A percentile compares a stretch with the other conserved stretches of the same genome.
Conservation (phyloP, 148 eudicot genomes). For the Rhododendron henanense region DNA sequence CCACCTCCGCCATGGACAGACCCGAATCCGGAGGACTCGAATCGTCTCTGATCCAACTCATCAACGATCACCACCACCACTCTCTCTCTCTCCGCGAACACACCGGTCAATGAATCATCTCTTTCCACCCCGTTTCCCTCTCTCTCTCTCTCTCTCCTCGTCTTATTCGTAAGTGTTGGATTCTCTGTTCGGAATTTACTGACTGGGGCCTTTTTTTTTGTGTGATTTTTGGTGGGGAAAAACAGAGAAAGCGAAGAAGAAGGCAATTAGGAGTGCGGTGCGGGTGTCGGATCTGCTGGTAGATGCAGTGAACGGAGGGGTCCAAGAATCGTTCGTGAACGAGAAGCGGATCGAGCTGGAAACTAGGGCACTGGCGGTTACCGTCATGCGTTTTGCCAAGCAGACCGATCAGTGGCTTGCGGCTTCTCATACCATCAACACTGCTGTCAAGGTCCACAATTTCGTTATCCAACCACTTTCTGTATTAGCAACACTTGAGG, state of each 20-base stretch:
- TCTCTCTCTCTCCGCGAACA: slow-evolving; percentile 36
- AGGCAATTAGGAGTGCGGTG: slow-evolving; percentile 30
- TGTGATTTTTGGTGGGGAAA: neutral
- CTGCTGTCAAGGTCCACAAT: slow-evolving; percentile 53
- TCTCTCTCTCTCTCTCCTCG: no score
- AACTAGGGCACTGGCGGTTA: slow-evolving; percentile 51
- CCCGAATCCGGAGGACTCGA: slow-evolving; percentile 26
- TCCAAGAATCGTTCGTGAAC: slow-evolving; percentile 67
- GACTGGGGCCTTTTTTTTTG: neutral
- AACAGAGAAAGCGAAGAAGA: slow-evolving; percentile 70
- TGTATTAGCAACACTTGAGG: neutral
- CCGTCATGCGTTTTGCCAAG: slow-evolving; percentile 53
- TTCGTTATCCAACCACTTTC: neutral
- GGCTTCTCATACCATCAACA: slow-evolving; percentile 66
- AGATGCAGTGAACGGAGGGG: slow-evolving; percentile 70
- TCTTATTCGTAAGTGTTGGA: neutral
- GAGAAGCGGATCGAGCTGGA: slow-evolving; percentile 82
- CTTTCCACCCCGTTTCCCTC: slow-evolving; percentile 11
- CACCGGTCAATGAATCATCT: slow-evolving; percentile 24
- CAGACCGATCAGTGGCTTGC: slow-evolving; percentile 91
- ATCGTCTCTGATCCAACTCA: slow-evolving; percentile 45
- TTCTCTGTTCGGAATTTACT: neutral
- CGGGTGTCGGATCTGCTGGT: slow-evolving; percentile 72
- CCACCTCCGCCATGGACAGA: slow-evolving; percentile 17
- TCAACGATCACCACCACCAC: slow-evolving; percentile 38